These are phyloP conservation scores for Gorgonomyces haynaldii DNA, from an alignment of 192 early-diverging fungal species.

Conservation along the genomic window DNA sequence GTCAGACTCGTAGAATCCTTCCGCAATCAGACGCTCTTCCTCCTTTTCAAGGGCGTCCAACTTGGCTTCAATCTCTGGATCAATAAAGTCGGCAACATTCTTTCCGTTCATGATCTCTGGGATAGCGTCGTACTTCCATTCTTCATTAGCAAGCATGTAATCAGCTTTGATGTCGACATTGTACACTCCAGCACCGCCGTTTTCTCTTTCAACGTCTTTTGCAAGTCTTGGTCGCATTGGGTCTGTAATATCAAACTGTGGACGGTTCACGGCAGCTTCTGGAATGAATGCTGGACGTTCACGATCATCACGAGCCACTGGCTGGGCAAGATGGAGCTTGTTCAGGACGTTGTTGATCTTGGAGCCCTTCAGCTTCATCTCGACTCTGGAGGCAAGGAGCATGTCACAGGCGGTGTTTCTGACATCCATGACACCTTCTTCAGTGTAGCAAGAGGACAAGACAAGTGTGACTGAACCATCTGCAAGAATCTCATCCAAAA, in stretches of 20 bases:
- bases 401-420: constrained; percentile 86
- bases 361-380: constrained; percentile 83
- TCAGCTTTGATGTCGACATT: constrained; percentile 79
- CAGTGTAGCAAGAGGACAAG: constrained; percentile 83
- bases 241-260: constrained; percentile 69
- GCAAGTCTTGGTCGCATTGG: constrained; percentile 75
- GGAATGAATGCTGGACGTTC: constrained; percentile 76
- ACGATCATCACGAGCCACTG: constrained; percentile 67
- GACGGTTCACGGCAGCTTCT: constrained; percentile 47
- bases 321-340: constrained; percentile 89
- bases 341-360: constrained; percentile 90
- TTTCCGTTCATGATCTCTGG: constrained; percentile 98
- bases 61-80: constrained; percentile 93
- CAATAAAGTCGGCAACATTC: constrained; percentile 97
- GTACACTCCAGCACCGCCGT: constrained; percentile 94
- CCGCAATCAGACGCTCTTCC: constrained; percentile 86
- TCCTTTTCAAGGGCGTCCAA: constrained; percentile 91
- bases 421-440: constrained; percentile 95
- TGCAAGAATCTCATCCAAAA: constrained; percentile 62
- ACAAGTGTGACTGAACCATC: constrained; percentile 60
- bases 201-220: constrained; percentile 78
- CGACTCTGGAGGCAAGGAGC: constrained; percentile 82
- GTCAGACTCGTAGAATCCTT: constrained; percentile 74
- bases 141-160: constrained; percentile 70
- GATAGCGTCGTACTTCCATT: constrained; percentile 95